These are phyloP conservation scores for Phaffia tasmanica DNA, from an alignment of 768 basidiomycete genomes.

Conservation along the genomic window DNA sequence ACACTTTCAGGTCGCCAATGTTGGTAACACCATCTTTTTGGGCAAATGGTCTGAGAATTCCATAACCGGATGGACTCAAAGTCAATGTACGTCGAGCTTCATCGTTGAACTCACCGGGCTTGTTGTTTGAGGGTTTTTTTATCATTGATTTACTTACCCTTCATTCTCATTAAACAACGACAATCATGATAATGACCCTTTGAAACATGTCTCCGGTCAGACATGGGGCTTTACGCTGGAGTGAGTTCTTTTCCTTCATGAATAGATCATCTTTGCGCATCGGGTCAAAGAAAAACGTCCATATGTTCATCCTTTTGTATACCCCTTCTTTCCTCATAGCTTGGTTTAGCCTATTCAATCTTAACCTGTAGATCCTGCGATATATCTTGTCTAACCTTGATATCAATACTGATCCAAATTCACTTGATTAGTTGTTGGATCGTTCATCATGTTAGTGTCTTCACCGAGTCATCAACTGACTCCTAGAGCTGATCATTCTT, in stretches of 20 bases:
- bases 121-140: no score
- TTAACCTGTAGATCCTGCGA: background rate
- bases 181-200: no score
- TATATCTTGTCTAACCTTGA: no score
- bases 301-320: no score
- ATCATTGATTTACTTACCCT: no score
- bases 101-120: background rate
- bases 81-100: background rate
- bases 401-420: no score
- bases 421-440: conserved; percentile 1
- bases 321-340: background rate
- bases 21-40: conserved; percentile 57
- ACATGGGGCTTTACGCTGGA: conserved; percentile 13
- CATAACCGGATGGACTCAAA: conserved; percentile 14
- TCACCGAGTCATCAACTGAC: background rate
- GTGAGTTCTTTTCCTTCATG: no score
- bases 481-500: conserved; percentile 29
- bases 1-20: conserved; percentile 30
- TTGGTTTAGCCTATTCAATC: conserved; percentile 14
- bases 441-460: conserved; percentile 1
- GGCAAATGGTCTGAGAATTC: conserved; percentile 36
- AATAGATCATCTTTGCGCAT: no score
- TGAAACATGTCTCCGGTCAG: no score
- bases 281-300: no score
- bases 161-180: no score